These are phyloP conservation scores for Sporisorium exsertum DNA, from an alignment of 1,284 basidiomycete genomes.

Conservation along the genomic window DNA sequence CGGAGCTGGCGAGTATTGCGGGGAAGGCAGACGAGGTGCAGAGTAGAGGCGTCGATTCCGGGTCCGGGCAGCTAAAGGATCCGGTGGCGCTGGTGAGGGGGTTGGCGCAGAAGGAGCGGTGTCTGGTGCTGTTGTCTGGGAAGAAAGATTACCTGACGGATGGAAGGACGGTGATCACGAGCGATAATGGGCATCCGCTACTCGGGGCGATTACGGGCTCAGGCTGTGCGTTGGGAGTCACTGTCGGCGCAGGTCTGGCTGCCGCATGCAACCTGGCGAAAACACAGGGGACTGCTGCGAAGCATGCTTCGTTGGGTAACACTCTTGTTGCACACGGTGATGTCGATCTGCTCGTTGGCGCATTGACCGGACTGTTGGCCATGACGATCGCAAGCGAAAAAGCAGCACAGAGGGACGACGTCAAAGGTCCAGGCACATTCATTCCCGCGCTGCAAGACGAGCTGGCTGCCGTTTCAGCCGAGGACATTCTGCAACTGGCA, in stretches of 20 bases:
- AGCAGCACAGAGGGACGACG: constrained; percentile 78
- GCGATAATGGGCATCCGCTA: constrained; percentile 81
- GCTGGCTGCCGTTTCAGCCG: constrained; percentile 69
- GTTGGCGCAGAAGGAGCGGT: constrained; percentile 82
- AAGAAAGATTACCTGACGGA: constrained; percentile 87
- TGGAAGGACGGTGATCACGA: constrained; percentile 77
- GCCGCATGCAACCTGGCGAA: constrained; percentile 73
- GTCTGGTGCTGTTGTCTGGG: constrained; percentile 86
- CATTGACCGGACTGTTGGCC: constrained; percentile 75
- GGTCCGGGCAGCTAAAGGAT: constrained; percentile 81
- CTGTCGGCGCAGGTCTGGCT: constrained; percentile 79
- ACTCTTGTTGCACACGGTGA: constrained; percentile 43
- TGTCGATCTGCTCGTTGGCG: constrained; percentile 56
- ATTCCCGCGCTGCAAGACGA: constrained; percentile 87
- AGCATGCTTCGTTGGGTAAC: constrained; percentile 22
- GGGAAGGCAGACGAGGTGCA: constrained; percentile 76
- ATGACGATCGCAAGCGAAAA: constrained; percentile 86
- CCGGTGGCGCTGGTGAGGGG: constrained; percentile 78
- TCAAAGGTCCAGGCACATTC: constrained; percentile 88
- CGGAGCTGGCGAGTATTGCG: constrained; percentile 84
- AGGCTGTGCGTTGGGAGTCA: constrained; percentile 87
- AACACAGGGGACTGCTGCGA: background rate
- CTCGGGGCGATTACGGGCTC: constrained; percentile 87
- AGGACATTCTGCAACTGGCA: constrained; percentile 26
- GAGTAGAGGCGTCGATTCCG: constrained; percentile 88